phyloP scores from a whole-genome alignment of 2,329 filamentous ascomycete species.

The Phoma sp. region DNA sequence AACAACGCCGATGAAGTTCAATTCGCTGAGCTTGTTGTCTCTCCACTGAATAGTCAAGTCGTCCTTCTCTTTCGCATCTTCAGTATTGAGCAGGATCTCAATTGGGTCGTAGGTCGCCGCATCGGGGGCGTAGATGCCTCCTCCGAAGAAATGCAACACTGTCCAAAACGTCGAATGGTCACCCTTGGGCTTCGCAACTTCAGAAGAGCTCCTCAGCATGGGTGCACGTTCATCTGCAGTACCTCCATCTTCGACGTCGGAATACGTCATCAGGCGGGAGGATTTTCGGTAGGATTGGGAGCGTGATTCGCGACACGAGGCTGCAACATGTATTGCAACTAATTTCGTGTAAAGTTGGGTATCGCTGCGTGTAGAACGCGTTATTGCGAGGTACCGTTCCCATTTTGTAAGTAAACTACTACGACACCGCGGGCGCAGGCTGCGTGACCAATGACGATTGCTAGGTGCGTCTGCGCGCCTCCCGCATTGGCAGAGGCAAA shows the following conservation, averaged over 20 bases:
- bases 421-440: neutral
- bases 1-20: conserved; percentile 52
- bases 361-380: conserved; percentile 1
- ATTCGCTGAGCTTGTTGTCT: conserved; percentile 49
- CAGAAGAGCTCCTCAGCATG: conserved; percentile 25
- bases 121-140: conserved; percentile 43
- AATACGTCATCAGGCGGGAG: conserved; percentile 23
- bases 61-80: conserved; percentile 43
- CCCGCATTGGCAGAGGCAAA: too few species aligned
- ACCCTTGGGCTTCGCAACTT: conserved; percentile 8
- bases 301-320: neutral
- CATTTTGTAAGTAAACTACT: conserved; percentile 4
- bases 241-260: conserved; percentile 27
- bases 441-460: conserved; percentile 9
- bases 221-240: conserved; percentile 29
- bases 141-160: conserved; percentile 39
- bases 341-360: neutral
- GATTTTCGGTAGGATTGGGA: conserved; percentile 7
- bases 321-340: neutral
- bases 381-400: neutral
- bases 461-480: neutral
- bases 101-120: conserved; percentile 47
- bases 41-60: conserved; percentile 47
- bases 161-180: conserved; percentile 13
- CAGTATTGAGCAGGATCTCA: conserved; percentile 45